phyloP scores from a whole-genome alignment of 495 filamentous ascomycete genomes.

The Penicillium chermesinum region DNA sequence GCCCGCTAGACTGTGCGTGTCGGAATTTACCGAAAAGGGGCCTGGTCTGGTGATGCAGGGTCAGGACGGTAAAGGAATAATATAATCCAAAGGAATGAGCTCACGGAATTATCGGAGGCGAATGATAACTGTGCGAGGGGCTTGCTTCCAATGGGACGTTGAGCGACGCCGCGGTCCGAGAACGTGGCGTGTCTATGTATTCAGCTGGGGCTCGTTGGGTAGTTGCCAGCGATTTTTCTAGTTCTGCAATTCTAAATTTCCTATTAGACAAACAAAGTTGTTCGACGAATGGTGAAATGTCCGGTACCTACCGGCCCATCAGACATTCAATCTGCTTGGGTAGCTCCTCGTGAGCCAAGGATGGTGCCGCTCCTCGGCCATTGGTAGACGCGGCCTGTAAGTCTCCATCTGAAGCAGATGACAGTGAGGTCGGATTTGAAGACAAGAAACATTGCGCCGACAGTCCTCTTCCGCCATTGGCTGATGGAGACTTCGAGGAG shows the following conservation, averaged over 20 bases:
- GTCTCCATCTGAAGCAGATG: background rate
- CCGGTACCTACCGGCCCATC: background rate
- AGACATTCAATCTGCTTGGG: conserved; percentile 1
- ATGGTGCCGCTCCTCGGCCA: background rate
- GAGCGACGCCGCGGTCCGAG: background rate
- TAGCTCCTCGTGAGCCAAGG: background rate
- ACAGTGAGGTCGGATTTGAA: background rate
- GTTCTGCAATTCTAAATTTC: background rate
- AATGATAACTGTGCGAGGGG: background rate
- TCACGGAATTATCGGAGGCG: background rate
- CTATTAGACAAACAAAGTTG: no score
- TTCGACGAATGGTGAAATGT: background rate
- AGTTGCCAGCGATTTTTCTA: background rate
- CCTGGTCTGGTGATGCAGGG: background rate
- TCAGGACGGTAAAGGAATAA: background rate
- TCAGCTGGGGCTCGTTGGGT: background rate
- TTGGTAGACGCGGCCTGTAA: no score
- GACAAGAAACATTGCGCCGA: background rate
- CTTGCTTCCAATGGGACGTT: background rate
- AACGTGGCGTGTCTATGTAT: background rate
- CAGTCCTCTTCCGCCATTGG: background rate
- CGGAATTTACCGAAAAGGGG: background rate
- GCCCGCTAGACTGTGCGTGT: background rate
- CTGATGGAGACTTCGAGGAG: background rate
- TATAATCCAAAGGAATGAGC: background rate